Evolutionary conservation across 768 basidiomycete species (phyloP).

Genomic region (Agrocybe praecox): DNA sequence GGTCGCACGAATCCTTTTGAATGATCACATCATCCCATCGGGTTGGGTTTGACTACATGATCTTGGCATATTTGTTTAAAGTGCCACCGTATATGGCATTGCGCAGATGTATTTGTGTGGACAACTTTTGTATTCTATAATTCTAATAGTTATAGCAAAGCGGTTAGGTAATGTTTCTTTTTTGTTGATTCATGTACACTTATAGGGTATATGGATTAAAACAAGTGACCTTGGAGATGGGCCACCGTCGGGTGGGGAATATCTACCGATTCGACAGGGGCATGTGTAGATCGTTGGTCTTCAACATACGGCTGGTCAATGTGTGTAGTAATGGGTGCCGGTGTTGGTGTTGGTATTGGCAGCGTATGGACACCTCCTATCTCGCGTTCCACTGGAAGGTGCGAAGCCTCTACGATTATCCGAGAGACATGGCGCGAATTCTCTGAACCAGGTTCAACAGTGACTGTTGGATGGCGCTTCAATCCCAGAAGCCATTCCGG

Average conservation of each 20-base stretch:
- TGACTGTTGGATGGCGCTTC: conserved; percentile 13
- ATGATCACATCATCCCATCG: no score
- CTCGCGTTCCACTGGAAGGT: no score
- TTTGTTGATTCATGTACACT: background rate
- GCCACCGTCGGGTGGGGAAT: conserved; percentile 20
- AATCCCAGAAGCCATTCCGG: conserved; percentile 49
- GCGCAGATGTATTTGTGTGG: no score
- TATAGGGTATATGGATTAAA: background rate
- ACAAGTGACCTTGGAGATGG: conserved; percentile 28
- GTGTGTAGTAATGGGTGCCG: background rate
- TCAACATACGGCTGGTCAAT: background rate
- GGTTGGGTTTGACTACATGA: conserved; percentile 11
- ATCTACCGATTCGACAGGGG: background rate
- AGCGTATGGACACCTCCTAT: no score
- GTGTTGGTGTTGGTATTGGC: no score
- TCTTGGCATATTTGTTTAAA: background rate
- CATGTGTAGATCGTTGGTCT: background rate
- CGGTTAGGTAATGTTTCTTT: no score
- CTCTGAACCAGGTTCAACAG: conserved; percentile 10
- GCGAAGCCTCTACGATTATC: no score
- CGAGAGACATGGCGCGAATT: background rate
- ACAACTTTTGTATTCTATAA: conserved; percentile 1
- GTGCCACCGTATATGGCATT: no score
- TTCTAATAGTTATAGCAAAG: conserved; percentile 8
- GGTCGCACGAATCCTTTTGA: conserved; percentile 74